Evolutionary conservation across 345 rosid genomes (phyloP).

Genomic region (Eucalyptus erythrocorys): DNA sequence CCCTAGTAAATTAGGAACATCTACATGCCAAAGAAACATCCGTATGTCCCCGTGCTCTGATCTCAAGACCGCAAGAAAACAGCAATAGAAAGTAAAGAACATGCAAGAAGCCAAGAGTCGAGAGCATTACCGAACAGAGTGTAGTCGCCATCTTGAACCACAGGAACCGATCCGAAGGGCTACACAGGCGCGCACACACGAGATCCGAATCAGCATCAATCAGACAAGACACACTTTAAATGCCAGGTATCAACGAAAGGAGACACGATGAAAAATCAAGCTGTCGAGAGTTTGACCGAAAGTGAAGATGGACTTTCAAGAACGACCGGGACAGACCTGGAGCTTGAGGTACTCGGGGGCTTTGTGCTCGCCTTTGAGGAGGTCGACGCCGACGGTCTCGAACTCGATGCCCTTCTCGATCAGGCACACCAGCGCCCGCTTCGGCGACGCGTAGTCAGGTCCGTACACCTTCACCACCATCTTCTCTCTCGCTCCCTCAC

Average conservation of each 20-base stretch:
- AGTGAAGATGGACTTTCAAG: neutral
- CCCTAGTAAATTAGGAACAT: neutral
- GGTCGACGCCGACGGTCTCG: constrained; percentile 49
- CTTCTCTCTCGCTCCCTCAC: neutral
- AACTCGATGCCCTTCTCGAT: constrained; percentile 48
- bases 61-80: neutral
- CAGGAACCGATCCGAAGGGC: constrained; percentile 71
- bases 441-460: constrained; percentile 35
- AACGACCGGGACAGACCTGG: constrained; percentile 21
- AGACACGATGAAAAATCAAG: neutral
- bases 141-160: constrained; percentile 63
- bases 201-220: neutral
- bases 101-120: neutral
- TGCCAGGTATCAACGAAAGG: neutral
- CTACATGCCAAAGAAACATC: neutral
- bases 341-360: constrained; percentile 40
- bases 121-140: constrained; percentile 36
- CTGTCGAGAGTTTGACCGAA: too few relatives aligned
- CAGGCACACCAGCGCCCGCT: constrained; percentile 34
- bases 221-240: neutral
- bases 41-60: neutral
- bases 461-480: constrained; percentile 70
- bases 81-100: neutral
- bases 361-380: constrained; percentile 50
- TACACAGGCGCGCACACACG: neutral